Conservation (phyloP, 306 rosid species). For the Prunus armeniaca region DNA sequence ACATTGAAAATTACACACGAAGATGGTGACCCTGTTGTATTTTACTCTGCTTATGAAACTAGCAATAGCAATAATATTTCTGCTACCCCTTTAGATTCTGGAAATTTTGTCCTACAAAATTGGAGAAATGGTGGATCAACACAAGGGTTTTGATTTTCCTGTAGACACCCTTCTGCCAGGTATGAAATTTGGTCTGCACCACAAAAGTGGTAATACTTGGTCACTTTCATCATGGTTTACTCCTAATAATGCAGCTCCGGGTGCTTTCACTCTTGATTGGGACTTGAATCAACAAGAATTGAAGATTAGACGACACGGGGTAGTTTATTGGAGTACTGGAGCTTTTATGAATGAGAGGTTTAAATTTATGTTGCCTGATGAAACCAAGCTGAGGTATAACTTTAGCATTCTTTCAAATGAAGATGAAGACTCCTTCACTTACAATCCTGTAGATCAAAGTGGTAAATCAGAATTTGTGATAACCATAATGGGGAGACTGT, state of each 20-base stretch:
- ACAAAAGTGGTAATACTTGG: too few species aligned
- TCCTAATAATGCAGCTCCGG: too few species aligned
- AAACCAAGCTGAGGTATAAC: background rate
- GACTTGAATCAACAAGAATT: too few species aligned
- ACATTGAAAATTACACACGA: background rate
- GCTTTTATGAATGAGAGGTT: background rate
- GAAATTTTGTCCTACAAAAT: background rate
- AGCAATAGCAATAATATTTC: background rate
- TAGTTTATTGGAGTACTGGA: too few species aligned
- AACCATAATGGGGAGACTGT: background rate
- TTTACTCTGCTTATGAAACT: background rate
- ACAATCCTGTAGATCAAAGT: background rate
- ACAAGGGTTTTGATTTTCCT: conserved; percentile 1
- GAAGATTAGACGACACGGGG: too few species aligned
- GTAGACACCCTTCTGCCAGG: conserved; percentile 1
- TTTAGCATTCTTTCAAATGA: background rate
- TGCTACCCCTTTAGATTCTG: background rate
- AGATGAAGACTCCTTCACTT: background rate
- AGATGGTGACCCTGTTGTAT: background rate
- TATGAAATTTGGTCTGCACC: background rate
- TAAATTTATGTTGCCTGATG: background rate
- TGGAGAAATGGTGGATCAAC: background rate
- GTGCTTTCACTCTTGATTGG: too few species aligned
- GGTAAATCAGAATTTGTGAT: background rate
- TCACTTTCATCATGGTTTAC: too few species aligned